These are phyloP conservation scores for Puccinia horiana DNA, from an alignment of 1,284 basidiomycete genomes.

Conservation along the genomic window DNA sequence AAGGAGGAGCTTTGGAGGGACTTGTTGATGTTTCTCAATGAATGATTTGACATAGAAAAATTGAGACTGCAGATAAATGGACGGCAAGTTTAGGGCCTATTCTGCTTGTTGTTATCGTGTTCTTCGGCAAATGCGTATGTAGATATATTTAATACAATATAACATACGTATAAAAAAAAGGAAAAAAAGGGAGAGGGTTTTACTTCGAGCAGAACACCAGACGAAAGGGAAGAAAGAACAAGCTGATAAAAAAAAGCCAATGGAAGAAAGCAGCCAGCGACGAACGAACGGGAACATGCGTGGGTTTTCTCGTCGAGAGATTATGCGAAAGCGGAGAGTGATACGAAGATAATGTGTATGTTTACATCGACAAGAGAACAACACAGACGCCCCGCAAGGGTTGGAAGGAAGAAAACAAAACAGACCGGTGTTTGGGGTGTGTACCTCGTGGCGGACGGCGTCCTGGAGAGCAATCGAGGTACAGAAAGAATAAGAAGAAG, in stretches of 20 bases:
- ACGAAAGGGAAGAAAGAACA: not conserved
- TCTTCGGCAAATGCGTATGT: not conserved
- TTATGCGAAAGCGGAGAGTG: not conserved
- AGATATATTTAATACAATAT: not conserved
- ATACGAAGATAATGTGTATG: not conserved
- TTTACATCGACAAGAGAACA: not conserved
- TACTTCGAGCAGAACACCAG: slow-evolving; percentile 17
- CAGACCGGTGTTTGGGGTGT: not conserved
- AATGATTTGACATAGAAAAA: too few relatives aligned
- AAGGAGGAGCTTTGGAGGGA: too few relatives aligned
- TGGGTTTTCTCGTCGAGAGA: not conserved
- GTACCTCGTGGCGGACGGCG: too few relatives aligned
- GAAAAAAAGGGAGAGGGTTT: not conserved
- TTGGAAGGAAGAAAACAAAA: not conserved
- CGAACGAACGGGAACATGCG: not conserved
- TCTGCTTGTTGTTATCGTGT: too few relatives aligned
- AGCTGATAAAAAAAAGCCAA: too few relatives aligned
- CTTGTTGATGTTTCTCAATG: too few relatives aligned
- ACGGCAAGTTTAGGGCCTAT: too few relatives aligned
- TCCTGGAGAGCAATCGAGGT: not conserved
- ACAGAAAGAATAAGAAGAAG: not conserved
- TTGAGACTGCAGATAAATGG: too few relatives aligned
- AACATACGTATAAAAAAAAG: not conserved
- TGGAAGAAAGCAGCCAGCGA: too few relatives aligned
- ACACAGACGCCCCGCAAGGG: not conserved